Percentiles rank a stretch among this genome's conserved stretches.
Conservation (phyloP, 345 rosid genomes). For the Brassica rapa region DNA sequence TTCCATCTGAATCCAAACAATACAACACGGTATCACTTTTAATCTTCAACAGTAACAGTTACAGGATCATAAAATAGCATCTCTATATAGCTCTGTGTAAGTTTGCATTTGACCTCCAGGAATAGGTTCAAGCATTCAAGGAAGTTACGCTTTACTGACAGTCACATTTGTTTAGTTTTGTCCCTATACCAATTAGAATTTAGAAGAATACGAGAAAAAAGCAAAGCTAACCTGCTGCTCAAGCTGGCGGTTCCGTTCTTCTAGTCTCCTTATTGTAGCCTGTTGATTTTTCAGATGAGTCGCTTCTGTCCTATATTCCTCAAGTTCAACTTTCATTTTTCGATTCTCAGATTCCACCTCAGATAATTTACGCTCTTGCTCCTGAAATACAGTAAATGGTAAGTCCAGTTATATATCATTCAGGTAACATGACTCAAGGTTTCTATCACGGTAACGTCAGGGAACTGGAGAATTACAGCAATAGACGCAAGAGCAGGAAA, state of each 20-base stretch:
- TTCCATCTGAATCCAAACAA: constrained; percentile 86
- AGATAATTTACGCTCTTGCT: constrained; percentile 82
- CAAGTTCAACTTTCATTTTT: constrained; percentile 97
- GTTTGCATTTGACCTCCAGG: too few species aligned
- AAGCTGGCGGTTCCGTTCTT: constrained; percentile 95
- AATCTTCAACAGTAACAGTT: too few species aligned
- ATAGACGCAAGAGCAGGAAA: constrained; percentile 90
- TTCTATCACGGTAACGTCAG: background rate
- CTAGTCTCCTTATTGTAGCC: constrained; percentile 97
- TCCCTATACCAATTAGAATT: constrained; percentile 9
- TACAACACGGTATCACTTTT: too few species aligned
- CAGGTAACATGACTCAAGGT: background rate
- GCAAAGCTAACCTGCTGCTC: constrained; percentile 95
- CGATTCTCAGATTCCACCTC: constrained; percentile 92
- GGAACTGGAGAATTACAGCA: constrained; percentile 62
- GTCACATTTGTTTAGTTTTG: constrained; percentile 10
- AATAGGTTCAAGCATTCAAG: too few species aligned
- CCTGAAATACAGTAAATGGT: constrained; percentile 52
- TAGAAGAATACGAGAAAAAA: too few species aligned
- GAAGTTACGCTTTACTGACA: constrained; percentile 11
- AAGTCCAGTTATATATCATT: background rate
- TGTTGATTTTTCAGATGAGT: constrained; percentile 96
- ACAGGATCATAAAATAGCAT: too few species aligned
- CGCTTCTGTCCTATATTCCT: constrained; percentile 93
- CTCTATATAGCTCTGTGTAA: constrained; percentile 10